Evolutionary conservation across 495 filamentous ascomycete species (phyloP).

Genomic region (Penicillium salamii): DNA sequence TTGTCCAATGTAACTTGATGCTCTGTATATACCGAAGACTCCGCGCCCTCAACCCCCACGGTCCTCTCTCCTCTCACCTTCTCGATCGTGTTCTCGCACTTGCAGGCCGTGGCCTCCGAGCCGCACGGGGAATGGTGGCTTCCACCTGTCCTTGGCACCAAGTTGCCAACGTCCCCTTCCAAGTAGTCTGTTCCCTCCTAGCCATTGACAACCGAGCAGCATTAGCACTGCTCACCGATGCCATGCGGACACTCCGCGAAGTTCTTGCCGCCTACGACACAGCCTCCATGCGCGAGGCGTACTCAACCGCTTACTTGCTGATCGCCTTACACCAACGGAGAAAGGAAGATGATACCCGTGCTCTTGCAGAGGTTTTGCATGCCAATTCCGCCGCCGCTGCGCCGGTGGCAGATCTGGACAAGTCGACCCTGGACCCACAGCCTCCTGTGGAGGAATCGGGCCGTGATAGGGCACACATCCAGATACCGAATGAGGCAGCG

Average conservation of each 20-base stretch:
- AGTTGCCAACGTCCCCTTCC: constrained; percentile 53
- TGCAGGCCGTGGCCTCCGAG: constrained; percentile 31
- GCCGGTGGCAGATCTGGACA: neutral
- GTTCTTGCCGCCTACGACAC: constrained; percentile 46
- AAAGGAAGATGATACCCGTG: constrained; percentile 42
- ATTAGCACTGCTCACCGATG: constrained; percentile 42
- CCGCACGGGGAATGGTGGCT: constrained; percentile 37
- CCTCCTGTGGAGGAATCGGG: no score
- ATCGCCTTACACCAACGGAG: constrained; percentile 43
- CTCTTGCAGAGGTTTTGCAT: constrained; percentile 33
- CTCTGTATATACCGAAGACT: constrained; percentile 53
- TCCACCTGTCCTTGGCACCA: constrained; percentile 51
- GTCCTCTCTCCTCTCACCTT: constrained; percentile 25
- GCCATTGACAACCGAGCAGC: constrained; percentile 50
- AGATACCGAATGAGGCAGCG: constrained; percentile 5
- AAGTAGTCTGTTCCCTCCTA: constrained; percentile 51
- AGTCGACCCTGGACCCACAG: neutral
- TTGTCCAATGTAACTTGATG: constrained; percentile 51
- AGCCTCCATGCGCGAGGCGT: constrained; percentile 47
- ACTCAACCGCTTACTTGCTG: constrained; percentile 50
- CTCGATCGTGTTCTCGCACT: constrained; percentile 38
- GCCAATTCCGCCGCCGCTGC: constrained; percentile 28
- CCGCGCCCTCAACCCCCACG: constrained; percentile 40
- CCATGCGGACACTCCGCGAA: constrained; percentile 48
- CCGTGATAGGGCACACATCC: neutral